Conservation (phyloP, 345 rosid species). For the Corchorus olitorius region DNA sequence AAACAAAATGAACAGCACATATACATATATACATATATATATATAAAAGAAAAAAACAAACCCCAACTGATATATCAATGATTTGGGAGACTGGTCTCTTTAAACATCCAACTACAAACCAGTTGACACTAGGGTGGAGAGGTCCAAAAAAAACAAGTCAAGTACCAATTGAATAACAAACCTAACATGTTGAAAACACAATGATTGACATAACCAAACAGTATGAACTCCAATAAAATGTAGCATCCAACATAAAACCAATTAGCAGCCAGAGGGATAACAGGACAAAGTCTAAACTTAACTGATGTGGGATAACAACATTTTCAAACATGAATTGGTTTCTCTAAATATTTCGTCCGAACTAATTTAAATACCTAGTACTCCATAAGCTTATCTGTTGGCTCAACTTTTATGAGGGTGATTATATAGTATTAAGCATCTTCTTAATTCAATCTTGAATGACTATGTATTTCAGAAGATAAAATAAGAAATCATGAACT, state of each 20-base stretch:
- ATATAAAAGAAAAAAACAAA: background rate
- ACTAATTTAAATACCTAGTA: background rate
- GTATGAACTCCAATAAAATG: background rate
- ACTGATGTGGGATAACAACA: background rate
- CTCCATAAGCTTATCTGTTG: background rate
- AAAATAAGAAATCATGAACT: background rate
- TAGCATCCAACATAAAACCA: background rate
- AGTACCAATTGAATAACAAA: background rate
- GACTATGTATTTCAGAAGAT: background rate
- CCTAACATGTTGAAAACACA: background rate
- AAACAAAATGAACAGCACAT: slow-evolving; percentile 2
- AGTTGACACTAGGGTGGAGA: background rate
- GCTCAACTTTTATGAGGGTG: slow-evolving; percentile 1
- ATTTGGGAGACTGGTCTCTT: background rate
- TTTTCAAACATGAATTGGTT: slow-evolving; percentile 10
- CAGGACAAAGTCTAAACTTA: background rate
- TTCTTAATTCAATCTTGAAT: background rate
- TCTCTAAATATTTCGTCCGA: background rate
- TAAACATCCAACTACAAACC: background rate
- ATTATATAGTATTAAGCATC: background rate
- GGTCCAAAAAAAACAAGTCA: background rate
- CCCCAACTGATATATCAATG: background rate
- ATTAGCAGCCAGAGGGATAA: background rate
- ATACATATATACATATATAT: background rate
- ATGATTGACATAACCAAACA: background rate